phyloP scores from a whole-genome alignment of 306 rosid genomes.

The Medicago lupulina region DNA sequence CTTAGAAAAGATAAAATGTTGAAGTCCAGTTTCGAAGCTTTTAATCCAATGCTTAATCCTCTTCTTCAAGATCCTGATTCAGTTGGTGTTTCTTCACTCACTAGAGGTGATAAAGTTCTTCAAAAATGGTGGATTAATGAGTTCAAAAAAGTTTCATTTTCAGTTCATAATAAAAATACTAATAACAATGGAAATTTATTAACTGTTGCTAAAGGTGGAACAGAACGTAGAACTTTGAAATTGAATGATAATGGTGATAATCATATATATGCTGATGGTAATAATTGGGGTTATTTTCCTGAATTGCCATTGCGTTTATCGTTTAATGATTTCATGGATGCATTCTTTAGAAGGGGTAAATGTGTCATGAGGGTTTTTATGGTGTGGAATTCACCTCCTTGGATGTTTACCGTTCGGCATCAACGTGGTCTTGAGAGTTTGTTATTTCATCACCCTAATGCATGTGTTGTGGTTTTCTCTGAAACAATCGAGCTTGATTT shows the following conservation, averaged over 20 bases:
- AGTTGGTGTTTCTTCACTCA: slow-evolving; percentile 53
- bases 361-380: slow-evolving; percentile 74
- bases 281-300: slow-evolving; percentile 91
- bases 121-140: slow-evolving; percentile 72
- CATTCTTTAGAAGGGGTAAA: slow-evolving; percentile 66
- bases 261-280: slow-evolving; percentile 80
- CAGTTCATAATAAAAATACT: slow-evolving; percentile 54
- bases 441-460: slow-evolving; percentile 68
- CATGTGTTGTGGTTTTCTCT: slow-evolving; percentile 88
- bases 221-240: slow-evolving; percentile 51
- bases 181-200: not conserved
- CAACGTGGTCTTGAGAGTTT: slow-evolving; percentile 95
- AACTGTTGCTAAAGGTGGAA: slow-evolving; percentile 30
- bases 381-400: slow-evolving; percentile 99
- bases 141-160: slow-evolving; percentile 65
- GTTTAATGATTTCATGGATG: slow-evolving; percentile 71
- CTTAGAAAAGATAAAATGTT: slow-evolving; percentile 80
- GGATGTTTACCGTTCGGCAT: slow-evolving; percentile 82
- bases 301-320: slow-evolving; percentile 62
- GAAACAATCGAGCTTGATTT: slow-evolving; percentile 97
- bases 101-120: slow-evolving; percentile 63
- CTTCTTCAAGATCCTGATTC: slow-evolving; percentile 85
- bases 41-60: slow-evolving; percentile 73
- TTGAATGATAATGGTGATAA: slow-evolving; percentile 40
- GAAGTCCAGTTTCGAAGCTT: slow-evolving; percentile 63